Evolutionary conservation across 2,329 filamentous ascomycete species (phyloP).

Genomic region (Pseudophaeomoniella oleicola): DNA sequence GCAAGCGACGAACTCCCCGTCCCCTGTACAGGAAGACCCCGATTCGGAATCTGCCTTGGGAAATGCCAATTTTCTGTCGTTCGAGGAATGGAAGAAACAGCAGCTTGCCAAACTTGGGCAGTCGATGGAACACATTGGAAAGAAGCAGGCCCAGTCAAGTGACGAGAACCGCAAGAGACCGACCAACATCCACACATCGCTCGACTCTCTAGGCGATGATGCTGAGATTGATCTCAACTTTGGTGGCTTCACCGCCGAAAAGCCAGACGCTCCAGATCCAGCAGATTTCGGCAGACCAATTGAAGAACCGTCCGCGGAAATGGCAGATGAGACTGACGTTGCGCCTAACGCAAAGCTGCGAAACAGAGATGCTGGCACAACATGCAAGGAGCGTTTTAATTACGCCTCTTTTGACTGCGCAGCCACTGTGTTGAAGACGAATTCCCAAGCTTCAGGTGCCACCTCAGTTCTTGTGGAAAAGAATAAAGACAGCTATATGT

Average conservation of each 20-base stretch:
- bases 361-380: slow-evolving; percentile 89
- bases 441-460: slow-evolving; percentile 69
- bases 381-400: slow-evolving; percentile 94
- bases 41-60: slow-evolving; percentile 54
- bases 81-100: slow-evolving; percentile 96
- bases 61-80: slow-evolving; percentile 79
- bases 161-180: slow-evolving; percentile 34
- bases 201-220: slow-evolving; percentile 75
- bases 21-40: slow-evolving; percentile 25
- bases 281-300: slow-evolving; percentile 3
- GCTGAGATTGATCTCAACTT: slow-evolving; percentile 70
- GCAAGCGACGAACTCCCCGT: slow-evolving; percentile 1
- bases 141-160: slow-evolving; percentile 6
- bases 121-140: slow-evolving; percentile 52
- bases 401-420: slow-evolving; percentile 97
- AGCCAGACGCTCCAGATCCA: slow-evolving; percentile 16
- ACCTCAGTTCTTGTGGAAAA: slow-evolving; percentile 74
- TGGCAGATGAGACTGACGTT: slow-evolving; percentile 7
- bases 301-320: slow-evolving; percentile 3
- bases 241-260: slow-evolving; percentile 40
- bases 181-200: slow-evolving; percentile 48
- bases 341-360: slow-evolving; percentile 41
- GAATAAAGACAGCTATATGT: slow-evolving; percentile 97
- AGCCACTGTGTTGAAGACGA: slow-evolving; percentile 83
- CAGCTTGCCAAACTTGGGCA: slow-evolving; percentile 79